Percentiles rank a stretch among this genome's conserved stretches.
Conservation (phyloP, 345 rosid genomes). For the Salix dunnii region DNA sequence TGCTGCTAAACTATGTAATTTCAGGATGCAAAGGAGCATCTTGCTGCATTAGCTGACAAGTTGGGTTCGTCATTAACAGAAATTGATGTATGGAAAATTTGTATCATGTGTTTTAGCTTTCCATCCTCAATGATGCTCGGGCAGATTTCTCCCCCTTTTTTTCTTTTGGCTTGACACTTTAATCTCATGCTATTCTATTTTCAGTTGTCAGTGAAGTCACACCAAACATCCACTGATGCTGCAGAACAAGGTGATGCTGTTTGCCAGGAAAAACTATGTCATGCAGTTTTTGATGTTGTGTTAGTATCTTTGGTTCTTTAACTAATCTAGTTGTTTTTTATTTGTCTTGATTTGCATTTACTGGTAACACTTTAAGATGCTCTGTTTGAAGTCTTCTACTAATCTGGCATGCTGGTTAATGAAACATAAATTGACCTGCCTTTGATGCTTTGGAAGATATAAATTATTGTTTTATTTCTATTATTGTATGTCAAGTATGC, state of each 20-base stretch:
- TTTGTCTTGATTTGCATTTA: neutral
- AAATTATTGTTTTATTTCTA: neutral
- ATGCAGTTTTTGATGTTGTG: conserved; percentile 49
- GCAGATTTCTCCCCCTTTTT: neutral
- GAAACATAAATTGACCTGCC: too few species aligned
- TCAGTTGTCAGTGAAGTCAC: conserved; percentile 76
- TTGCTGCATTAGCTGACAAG: conserved; percentile 87
- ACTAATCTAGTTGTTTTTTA: conserved; percentile 13
- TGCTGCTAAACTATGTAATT: conserved; percentile 5
- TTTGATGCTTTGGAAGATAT: neutral
- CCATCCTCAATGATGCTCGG: neutral
- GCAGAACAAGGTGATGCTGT: conserved; percentile 92
- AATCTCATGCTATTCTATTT: conserved; percentile 32
- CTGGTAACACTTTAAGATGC: neutral
- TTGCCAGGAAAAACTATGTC: conserved; percentile 48
- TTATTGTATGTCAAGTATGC: neutral
- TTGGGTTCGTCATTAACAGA: conserved; percentile 86
- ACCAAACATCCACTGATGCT: conserved; percentile 55
- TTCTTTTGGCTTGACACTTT: conserved; percentile 16
- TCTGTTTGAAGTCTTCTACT: neutral
- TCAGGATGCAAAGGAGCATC: conserved; percentile 98
- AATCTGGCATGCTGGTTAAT: too few species aligned
- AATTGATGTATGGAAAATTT: conserved; percentile 58
- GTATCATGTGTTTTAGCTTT: conserved; percentile 11
- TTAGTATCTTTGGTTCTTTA: conserved; percentile 38